These are phyloP conservation scores for Anisodus acutangulus DNA, from an alignment of 257 asterid species.

Conservation along the genomic window DNA sequence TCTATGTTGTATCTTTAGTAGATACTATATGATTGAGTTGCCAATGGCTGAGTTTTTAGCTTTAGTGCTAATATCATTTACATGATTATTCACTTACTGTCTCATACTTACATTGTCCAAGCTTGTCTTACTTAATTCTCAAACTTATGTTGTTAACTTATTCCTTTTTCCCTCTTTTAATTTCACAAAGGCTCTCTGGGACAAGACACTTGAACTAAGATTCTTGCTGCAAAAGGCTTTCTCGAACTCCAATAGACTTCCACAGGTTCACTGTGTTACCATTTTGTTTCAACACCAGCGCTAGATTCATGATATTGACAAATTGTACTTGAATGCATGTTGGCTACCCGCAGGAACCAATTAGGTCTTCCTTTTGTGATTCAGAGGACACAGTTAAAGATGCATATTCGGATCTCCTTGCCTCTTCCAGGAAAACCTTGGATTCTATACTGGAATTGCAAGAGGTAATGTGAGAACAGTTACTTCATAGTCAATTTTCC, in stretches of 20 bases:
- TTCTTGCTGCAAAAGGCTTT: constrained; percentile 88
- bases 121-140: constrained; percentile 12
- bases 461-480: constrained; percentile 55
- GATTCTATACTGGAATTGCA: constrained; percentile 74
- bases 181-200: constrained; percentile 83
- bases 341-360: constrained; percentile 62
- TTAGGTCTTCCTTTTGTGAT: constrained; percentile 67
- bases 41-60: too few relatives aligned
- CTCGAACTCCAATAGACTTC: constrained; percentile 86
- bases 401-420: constrained; percentile 75
- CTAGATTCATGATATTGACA: background rate
- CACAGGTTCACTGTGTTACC: constrained; percentile 63
- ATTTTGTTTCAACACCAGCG: background rate
- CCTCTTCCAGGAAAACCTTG: constrained; percentile 77
- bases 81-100: too few relatives aligned
- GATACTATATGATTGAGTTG: too few relatives aligned
- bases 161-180: constrained; percentile 5
- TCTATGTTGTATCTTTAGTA: too few relatives aligned
- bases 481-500: background rate
- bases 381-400: constrained; percentile 53
- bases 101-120: constrained; percentile 12
- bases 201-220: constrained; percentile 90
- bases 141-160: background rate
- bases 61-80: too few relatives aligned
- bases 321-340: constrained; percentile 27